Evolutionary conservation across 495 filamentous ascomycete species (phyloP).

Genomic region (Penicillium pancosmium): DNA sequence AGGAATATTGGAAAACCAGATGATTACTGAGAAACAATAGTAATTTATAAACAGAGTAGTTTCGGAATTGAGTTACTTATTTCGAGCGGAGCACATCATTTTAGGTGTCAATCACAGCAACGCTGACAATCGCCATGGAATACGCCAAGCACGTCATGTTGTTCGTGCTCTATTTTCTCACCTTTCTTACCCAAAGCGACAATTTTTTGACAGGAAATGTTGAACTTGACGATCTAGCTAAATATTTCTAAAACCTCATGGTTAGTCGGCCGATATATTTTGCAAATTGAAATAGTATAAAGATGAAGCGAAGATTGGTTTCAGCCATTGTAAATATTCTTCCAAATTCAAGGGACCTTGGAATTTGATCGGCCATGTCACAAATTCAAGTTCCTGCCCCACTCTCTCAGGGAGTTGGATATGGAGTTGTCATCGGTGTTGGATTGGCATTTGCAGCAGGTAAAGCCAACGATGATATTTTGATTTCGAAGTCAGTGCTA

Average conservation of each 20-base stretch:
- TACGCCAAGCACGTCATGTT: not conserved
- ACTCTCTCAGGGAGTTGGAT: slow-evolving; percentile 71
- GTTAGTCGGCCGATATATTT: not conserved
- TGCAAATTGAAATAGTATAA: too few relatives aligned
- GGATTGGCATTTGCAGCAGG: slow-evolving; percentile 67
- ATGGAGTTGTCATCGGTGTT: slow-evolving; percentile 80
- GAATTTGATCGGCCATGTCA: not conserved
- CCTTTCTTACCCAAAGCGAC: not conserved
- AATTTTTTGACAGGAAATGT: not conserved
- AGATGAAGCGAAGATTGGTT: too few relatives aligned
- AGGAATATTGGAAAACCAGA: too few relatives aligned
- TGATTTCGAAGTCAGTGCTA: not conserved
- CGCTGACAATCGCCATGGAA: not conserved
- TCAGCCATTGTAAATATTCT: too few relatives aligned
- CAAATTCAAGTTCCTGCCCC: slow-evolving; percentile 42
- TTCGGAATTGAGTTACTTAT: too few relatives aligned
- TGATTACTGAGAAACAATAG: too few relatives aligned
- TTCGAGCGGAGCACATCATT: not conserved
- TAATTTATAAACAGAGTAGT: too few relatives aligned
- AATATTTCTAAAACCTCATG: not conserved
- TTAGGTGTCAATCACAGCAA: not conserved
- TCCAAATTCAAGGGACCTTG: not conserved
- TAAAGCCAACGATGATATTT: not conserved
- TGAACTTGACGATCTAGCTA: not conserved
- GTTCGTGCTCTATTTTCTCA: not conserved